Conservation (phyloP, 2,329 filamentous ascomycete genomes). For the Cadophora sp. region DNA sequence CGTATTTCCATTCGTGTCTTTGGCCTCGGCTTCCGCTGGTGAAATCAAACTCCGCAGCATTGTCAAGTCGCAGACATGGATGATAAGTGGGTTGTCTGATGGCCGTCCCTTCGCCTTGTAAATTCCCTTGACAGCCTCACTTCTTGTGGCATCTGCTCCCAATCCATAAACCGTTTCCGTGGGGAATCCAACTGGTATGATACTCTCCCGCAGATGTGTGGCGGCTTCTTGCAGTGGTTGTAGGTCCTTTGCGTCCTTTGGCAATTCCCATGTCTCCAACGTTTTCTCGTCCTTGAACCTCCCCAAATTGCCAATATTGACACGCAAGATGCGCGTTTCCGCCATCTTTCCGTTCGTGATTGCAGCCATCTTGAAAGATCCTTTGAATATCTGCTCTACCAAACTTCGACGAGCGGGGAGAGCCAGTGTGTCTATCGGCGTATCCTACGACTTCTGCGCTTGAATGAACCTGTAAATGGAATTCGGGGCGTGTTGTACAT, state of each 20-base stretch:
- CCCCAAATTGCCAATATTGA: slow-evolving; percentile 35
- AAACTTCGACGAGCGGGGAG: slow-evolving; percentile 26
- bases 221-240: slow-evolving; percentile 41
- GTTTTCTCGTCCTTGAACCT: slow-evolving; percentile 37
- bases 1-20: slow-evolving; percentile 25
- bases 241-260: slow-evolving; percentile 25
- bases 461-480: slow-evolving; percentile 34
- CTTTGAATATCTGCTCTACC: slow-evolving; percentile 17
- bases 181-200: slow-evolving; percentile 84
- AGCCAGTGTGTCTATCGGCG: slow-evolving; percentile 36
- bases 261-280: slow-evolving; percentile 42
- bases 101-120: slow-evolving; percentile 90
- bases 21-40: slow-evolving; percentile 15
- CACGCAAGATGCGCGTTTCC: slow-evolving; percentile 39
- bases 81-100: slow-evolving; percentile 93
- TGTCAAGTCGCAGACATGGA: slow-evolving; percentile 81
- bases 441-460: slow-evolving; percentile 43
- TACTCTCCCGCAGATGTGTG: slow-evolving; percentile 35
- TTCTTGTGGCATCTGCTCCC: slow-evolving; percentile 93
- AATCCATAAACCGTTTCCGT: slow-evolving; percentile 98
- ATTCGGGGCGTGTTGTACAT: slow-evolving; percentile 35
- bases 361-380: slow-evolving; percentile 35
- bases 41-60: slow-evolving; percentile 41
- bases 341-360: slow-evolving; percentile 24
- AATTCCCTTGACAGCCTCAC: slow-evolving; percentile 85